Base-by-base conservation (phyloP, 2,329 filamentous ascomycete species). In the Botryotinia convoluta region DNA sequence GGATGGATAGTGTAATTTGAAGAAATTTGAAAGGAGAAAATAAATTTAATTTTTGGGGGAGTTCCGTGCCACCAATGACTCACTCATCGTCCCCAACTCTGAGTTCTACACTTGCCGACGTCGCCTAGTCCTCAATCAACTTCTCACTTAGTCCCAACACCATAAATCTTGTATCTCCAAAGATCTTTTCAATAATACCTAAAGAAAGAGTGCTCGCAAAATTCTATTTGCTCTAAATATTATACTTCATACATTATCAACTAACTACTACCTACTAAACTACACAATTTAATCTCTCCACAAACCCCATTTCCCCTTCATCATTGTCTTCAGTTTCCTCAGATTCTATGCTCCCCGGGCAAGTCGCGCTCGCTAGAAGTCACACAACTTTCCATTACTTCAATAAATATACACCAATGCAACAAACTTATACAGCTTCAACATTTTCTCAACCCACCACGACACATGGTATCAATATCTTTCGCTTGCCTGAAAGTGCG, bases 401-500 rank as follows among this genome's bases (percentile, higher is more conserved):
- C 60, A 39, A 39, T 62, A 42, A 18, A 62, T 14, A 42, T 62
- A 42, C 16, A 62, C 37, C 37, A 42, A n/a, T 18, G 26, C 37
- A 62, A 62, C 35, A 62, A n/a, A 62, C 14, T 37, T 62, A 42
- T 62, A 62, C 60, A 39, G 14, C 26, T 42, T 26, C 35, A 37
- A 8, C 60, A 62, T 9, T 16, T 12, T n/a, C 26, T 39, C 35
- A 48, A 48, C 20, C 42, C 20, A 35, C 10, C 7, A 65, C 29
- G 44, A 10, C 29, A 65, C 29, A 48, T 37, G 62, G 62, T 65
- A 65, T 65, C 62, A 37, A 65, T 45, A 48, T 65, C 22, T 39
- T 39, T 62, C 14, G 60, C 42, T 48, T 44, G 62, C 20, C 42
- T 12, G 44, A 48, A 22, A 65, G 22, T 14, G 9, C 62, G 42